Evolutionary conservation across 768 basidiomycete genomes (phyloP).

Genomic region (Crepidotus variabilis): DNA sequence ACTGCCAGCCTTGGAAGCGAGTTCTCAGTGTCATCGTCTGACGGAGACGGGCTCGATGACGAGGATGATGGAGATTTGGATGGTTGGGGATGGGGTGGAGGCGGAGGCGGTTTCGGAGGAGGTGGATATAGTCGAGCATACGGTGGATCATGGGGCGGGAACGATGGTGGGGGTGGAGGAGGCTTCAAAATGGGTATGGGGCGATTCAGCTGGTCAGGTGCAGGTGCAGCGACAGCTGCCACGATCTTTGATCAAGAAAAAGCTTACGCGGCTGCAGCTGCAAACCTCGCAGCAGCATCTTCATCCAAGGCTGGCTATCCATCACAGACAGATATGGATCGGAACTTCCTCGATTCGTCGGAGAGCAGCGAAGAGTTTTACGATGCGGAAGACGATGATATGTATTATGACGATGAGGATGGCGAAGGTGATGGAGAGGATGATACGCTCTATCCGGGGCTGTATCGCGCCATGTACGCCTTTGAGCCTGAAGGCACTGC

Average conservation of each 20-base stretch:
- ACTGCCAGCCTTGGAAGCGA: neutral
- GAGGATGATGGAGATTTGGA: slow-evolving; percentile 18
- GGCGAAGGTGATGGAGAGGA: slow-evolving; percentile 30
- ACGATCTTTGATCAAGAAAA: slow-evolving; percentile 9
- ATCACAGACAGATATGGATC: slow-evolving; percentile 35
- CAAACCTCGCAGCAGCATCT: slow-evolving; percentile 8
- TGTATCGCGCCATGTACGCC: slow-evolving; percentile 74
- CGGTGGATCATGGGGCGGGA: neutral
- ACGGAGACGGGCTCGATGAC: slow-evolving; percentile 21
- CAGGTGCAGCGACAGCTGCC: slow-evolving; percentile 5
- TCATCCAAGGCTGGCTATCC: slow-evolving; percentile 33
- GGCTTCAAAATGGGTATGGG: slow-evolving; percentile 26
- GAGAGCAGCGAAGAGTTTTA: slow-evolving; percentile 19
- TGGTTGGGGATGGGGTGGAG: slow-evolving; percentile 6
- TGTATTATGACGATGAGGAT: slow-evolving; percentile 18
- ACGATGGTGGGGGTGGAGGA: slow-evolving; percentile 26
- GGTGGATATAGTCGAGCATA: slow-evolving; percentile 18
- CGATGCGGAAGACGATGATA: slow-evolving; percentile 24
- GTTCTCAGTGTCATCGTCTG: slow-evolving; percentile 11
- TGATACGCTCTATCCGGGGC: slow-evolving; percentile 56
- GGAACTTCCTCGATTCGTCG: slow-evolving; percentile 22
- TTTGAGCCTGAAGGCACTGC: slow-evolving; percentile 80
- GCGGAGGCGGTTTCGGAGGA: slow-evolving; percentile 19
- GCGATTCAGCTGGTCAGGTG: slow-evolving; percentile 21
- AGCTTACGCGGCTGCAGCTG: slow-evolving; percentile 7